Evolutionary conservation across 306 rosid genomes (phyloP).

Genomic region (Dalbergia cultrata): DNA sequence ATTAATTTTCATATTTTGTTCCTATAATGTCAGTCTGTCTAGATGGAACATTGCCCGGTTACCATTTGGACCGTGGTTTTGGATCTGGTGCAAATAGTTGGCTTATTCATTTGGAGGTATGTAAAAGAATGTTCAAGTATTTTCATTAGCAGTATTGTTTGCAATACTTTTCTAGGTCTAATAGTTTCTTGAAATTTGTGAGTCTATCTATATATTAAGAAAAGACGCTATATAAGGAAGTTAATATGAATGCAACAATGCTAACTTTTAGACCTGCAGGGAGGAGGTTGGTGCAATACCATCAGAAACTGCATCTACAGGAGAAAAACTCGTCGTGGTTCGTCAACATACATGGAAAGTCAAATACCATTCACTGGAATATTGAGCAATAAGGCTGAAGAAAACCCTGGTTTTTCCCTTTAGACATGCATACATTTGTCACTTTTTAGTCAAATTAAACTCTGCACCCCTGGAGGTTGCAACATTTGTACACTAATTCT

Average conservation of each 20-base stretch:
- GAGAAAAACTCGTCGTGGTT: conserved; percentile 84
- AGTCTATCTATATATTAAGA: background rate
- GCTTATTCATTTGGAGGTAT: conserved; percentile 87
- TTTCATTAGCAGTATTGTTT: conserved; percentile 5
- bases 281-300: conserved; percentile 93
- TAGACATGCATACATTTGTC: conserved; percentile 22
- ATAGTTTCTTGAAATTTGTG: background rate
- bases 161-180: conserved; percentile 15
- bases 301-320: conserved; percentile 74
- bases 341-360: conserved; percentile 82
- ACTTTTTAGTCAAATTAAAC: background rate
- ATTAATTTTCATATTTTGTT: conserved; percentile 37
- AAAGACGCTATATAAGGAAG: background rate
- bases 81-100: conserved; percentile 85
- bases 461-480: conserved; percentile 39
- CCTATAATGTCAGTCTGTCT: conserved; percentile 68
- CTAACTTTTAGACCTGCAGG: conserved; percentile 52
- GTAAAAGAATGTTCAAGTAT: conserved; percentile 32
- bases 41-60: conserved; percentile 92
- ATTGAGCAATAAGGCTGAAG: conserved; percentile 77
- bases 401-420: conserved; percentile 71
- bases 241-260: conserved; percentile 9
- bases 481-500: background rate
- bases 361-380: conserved; percentile 81
- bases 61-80: conserved; percentile 77